Percentiles rank a stretch among this genome's conserved stretches.
Evolutionary conservation across 768 basidiomycete species (phyloP).

Genomic region (Pleurotus giganteus): DNA sequence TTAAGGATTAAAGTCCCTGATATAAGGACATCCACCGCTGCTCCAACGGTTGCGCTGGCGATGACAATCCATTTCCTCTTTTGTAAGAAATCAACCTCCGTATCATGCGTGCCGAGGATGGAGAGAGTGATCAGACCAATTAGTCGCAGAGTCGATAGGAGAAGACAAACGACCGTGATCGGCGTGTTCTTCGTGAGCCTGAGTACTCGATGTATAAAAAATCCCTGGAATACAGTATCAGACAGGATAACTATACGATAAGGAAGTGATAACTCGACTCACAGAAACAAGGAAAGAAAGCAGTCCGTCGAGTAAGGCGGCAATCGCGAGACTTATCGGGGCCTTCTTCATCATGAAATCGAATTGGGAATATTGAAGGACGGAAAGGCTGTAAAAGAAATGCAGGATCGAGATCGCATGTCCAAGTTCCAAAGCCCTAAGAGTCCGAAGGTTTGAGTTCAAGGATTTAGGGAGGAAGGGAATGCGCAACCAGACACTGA

Average conservation of each 20-base stretch:
- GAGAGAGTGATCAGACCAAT: background rate
- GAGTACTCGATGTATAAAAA: background rate
- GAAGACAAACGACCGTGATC: background rate
- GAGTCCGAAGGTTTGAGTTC: background rate
- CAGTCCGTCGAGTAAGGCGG: constrained; percentile 1
- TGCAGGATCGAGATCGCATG: background rate
- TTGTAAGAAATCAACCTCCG: background rate
- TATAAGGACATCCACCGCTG: background rate
- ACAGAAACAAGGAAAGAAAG: constrained; percentile 4
- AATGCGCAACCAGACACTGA: constrained; percentile 1
- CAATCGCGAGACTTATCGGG: background rate
- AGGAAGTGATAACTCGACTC: background rate
- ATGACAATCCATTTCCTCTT: constrained; percentile 1
- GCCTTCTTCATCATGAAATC: background rate
- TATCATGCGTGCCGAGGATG: background rate
- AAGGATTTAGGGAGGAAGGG: background rate
- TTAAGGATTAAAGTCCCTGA: background rate
- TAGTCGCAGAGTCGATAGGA: background rate
- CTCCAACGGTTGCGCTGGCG: background rate
- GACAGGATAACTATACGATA: background rate
- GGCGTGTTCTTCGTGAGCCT: background rate
- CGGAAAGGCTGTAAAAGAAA: background rate
- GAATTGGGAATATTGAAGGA: background rate
- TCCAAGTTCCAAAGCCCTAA: constrained; percentile 4
- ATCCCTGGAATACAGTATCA: background rate